phyloP scores from a whole-genome alignment of 371 early-diverging fungal species.

The Zancudomyces culisetae region DNA sequence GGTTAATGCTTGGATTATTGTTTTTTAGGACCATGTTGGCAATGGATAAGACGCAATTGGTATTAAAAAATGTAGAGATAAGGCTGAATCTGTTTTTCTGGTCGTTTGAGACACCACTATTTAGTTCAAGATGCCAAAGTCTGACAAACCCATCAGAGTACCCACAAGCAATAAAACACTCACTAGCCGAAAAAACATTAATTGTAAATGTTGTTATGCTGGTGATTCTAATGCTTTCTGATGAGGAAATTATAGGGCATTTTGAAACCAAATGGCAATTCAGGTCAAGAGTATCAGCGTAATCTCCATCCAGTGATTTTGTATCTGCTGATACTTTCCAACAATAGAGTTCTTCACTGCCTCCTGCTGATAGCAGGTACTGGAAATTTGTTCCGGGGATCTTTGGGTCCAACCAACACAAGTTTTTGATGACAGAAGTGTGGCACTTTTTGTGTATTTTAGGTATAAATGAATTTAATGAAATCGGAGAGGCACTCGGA shows the following conservation, averaged over 20 bases:
- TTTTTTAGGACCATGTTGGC: neutral
- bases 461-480: too few species aligned
- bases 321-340: neutral
- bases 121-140: neutral
- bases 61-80: too few species aligned
- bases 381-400: too few species aligned
- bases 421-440: too few species aligned
- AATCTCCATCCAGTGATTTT: neutral
- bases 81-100: neutral
- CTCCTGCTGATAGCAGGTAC: neutral
- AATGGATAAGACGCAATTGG: neutral
- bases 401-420: too few species aligned
- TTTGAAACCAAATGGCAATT: neutral
- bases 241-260: neutral
- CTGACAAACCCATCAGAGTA: slow-evolving; percentile 3
- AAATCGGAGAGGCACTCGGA: too few species aligned
- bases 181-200: neutral
- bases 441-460: too few species aligned
- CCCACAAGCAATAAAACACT: slow-evolving; percentile 1
- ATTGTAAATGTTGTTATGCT: neutral
- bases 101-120: neutral
- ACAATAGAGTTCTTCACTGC: neutral
- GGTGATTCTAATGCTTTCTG: neutral
- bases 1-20: neutral
- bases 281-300: neutral